Evolutionary conservation across 176 grass and related monocot genomes (phyloP).

Genomic region (Puya raimondii): DNA sequence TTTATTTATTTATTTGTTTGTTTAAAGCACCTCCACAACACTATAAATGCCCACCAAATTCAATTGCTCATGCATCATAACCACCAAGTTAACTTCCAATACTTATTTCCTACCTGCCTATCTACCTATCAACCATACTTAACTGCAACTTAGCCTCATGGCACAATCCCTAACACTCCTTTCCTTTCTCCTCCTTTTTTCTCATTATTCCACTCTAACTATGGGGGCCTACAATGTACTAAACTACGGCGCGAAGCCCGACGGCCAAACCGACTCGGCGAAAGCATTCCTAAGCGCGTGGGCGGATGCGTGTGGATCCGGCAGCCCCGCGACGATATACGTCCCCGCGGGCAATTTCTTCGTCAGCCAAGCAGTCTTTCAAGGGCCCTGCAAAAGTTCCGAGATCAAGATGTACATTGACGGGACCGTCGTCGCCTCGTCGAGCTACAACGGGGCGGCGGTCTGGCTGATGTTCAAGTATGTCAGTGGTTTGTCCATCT

Average conservation of each 20-base stretch:
- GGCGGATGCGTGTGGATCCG: constrained; percentile 24
- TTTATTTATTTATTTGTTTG: too few species aligned
- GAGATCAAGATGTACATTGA: constrained; percentile 26
- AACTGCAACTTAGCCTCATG: too few species aligned
- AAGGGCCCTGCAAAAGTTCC: constrained; percentile 40
- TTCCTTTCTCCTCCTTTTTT: background rate
- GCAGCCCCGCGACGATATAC: constrained; percentile 28
- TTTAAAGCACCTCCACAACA: too few species aligned
- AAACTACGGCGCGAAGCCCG: constrained; percentile 42
- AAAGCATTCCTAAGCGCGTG: constrained; percentile 37
- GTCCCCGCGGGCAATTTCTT: constrained; percentile 41
- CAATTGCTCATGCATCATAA: too few species aligned
- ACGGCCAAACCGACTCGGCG: constrained; percentile 22
- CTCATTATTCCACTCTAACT: background rate
- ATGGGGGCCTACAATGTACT: constrained; percentile 34
- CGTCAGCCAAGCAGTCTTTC: constrained; percentile 32
- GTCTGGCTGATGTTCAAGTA: constrained; percentile 58
- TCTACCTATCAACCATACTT: too few species aligned
- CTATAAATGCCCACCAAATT: too few species aligned
- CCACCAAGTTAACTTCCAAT: too few species aligned
- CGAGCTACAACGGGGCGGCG: constrained; percentile 7
- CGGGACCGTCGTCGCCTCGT: constrained; percentile 40
- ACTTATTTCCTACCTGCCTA: too few species aligned
- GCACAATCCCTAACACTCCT: background rate
- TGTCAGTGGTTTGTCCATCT: constrained; percentile 42